A percentile compares a stretch with the other conserved stretches of the same genome.
These are phyloP conservation scores for Abrus precatorius DNA, from an alignment of 306 rosid genomes.

Conservation along the genomic window DNA sequence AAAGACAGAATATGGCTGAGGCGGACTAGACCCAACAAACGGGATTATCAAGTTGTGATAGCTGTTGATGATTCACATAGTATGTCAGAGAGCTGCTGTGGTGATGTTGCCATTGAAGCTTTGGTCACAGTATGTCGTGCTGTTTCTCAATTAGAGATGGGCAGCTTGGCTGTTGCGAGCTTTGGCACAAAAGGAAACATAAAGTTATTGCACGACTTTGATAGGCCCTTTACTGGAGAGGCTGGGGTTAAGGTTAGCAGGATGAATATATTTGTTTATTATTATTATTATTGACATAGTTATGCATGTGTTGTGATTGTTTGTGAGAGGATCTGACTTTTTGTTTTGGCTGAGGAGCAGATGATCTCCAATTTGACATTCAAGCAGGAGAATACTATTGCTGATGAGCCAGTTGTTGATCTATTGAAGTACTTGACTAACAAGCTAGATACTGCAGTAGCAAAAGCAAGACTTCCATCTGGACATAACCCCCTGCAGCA, in stretches of 20 bases:
- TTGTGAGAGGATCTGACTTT: conserved; percentile 39
- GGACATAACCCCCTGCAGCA: conserved; percentile 87
- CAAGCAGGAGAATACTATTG: conserved; percentile 84
- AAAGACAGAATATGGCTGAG: conserved; percentile 96
- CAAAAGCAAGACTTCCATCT: conserved; percentile 83
- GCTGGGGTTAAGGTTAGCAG: conserved; percentile 78
- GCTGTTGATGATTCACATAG: conserved; percentile 96
- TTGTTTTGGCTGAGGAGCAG: conserved; percentile 54
- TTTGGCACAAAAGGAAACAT: conserved; percentile 92
- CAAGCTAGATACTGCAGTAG: conserved; percentile 77
- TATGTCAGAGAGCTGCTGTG: conserved; percentile 85
- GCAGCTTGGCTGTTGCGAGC: conserved; percentile 87
- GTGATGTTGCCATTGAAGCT: conserved; percentile 83
- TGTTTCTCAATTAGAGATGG: conserved; percentile 87
- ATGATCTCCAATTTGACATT: conserved; percentile 90
- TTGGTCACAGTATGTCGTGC: conserved; percentile 95
- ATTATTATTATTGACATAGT: not conserved
- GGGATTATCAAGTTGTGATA: conserved; percentile 92
- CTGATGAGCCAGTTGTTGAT: conserved; percentile 85
- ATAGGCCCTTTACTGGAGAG: conserved; percentile 79
- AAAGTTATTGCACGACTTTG: conserved; percentile 84
- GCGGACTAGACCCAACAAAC: conserved; percentile 92
- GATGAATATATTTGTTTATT: not conserved
- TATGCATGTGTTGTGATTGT: not conserved
- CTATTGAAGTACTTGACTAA: conserved; percentile 72